Conservation (phyloP, 2,329 filamentous ascomycete species). For the Emergomyces orientalis region DNA sequence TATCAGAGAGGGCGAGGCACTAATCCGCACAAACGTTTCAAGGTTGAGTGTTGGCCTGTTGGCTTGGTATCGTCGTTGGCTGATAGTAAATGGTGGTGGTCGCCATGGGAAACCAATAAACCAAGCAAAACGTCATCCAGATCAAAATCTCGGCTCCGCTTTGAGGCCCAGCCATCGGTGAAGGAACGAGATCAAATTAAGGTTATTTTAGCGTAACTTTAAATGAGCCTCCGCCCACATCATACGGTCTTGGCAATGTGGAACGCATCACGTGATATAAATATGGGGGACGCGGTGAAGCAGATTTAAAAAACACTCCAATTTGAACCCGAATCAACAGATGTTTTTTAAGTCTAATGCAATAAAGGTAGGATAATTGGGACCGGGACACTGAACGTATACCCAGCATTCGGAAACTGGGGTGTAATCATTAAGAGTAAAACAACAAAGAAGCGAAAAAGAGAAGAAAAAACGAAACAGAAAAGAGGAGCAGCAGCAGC, state of each 20-base stretch:
- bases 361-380: too few species aligned
- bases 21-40: background rate
- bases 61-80: background rate
- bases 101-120: background rate
- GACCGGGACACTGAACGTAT: too few species aligned
- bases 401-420: too few species aligned
- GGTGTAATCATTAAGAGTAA: too few species aligned
- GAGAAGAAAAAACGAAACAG: too few species aligned
- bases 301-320: too few species aligned
- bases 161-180: too few species aligned
- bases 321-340: too few species aligned
- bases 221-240: background rate
- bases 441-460: too few species aligned
- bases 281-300: too few species aligned
- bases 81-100: background rate
- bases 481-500: too few species aligned
- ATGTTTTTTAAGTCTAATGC: too few species aligned
- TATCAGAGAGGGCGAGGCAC: background rate
- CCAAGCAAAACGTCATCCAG: background rate
- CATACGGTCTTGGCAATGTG: background rate
- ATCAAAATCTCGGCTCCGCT: background rate
- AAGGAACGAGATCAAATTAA: background rate
- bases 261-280: background rate
- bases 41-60: background rate
- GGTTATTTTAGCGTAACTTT: slow-evolving; percentile 2